A percentile compares a stretch with the other conserved stretches of the same genome.
Evolutionary conservation across 768 basidiomycete genomes (phyloP).

Genomic region (Leccinum disarticulatum): DNA sequence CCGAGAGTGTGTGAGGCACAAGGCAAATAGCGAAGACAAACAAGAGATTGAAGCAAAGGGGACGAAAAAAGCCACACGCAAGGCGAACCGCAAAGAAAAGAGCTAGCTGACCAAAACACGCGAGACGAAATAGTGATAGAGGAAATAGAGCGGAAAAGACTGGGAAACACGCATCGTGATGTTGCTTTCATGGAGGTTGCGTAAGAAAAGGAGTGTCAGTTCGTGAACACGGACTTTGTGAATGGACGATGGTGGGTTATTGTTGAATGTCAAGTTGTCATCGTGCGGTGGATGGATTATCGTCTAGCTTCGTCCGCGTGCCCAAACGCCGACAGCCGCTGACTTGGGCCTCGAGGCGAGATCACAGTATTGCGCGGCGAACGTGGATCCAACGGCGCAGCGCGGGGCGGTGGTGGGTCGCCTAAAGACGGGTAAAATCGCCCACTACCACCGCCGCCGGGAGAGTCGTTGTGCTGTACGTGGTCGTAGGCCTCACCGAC

Average conservation of each 20-base stretch:
- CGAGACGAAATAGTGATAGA: neutral
- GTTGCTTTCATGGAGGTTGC: conserved; percentile 22
- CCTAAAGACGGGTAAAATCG: conserved; percentile 14
- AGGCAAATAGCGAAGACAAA: neutral
- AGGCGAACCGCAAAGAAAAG: neutral
- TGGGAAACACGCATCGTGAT: conserved; percentile 20
- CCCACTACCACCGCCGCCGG: conserved; percentile 1
- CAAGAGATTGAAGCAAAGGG: neutral
- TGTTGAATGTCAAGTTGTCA: neutral
- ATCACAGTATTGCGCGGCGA: conserved; percentile 17
- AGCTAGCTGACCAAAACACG: neutral
- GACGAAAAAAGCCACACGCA: conserved; percentile 1
- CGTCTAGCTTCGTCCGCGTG: conserved; percentile 16
- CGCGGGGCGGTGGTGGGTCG: conserved; percentile 13
- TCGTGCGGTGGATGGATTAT: conserved; percentile 6
- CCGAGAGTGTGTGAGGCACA: neutral
- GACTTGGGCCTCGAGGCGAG: conserved; percentile 17
- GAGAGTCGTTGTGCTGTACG: conserved; percentile 10
- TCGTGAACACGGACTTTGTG: conserved; percentile 19
- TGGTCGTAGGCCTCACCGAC: conserved; percentile 19
- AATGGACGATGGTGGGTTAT: conserved; percentile 4
- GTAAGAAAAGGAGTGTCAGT: conserved; percentile 13
- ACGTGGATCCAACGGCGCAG: conserved; percentile 14
- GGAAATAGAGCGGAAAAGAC: neutral
- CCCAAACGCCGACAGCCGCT: conserved; percentile 15